Conservation (phyloP, 768 basidiomycete species). For the Lanmaoa rubissima region DNA sequence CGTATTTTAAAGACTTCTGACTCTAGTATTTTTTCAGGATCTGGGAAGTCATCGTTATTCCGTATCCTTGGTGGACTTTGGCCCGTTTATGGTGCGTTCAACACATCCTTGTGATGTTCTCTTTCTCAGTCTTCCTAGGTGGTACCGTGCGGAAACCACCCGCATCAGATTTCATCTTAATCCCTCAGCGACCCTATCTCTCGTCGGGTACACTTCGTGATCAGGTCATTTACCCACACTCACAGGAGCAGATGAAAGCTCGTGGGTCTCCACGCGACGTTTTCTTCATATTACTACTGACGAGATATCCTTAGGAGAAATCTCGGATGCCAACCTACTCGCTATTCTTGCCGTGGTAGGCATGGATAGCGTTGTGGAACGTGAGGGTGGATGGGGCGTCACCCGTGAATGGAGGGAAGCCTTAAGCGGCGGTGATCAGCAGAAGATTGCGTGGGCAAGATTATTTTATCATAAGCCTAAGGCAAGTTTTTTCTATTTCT, state of each 20-base stretch:
- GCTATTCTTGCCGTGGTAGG: conserved; percentile 73
- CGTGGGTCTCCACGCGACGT: conserved; percentile 44
- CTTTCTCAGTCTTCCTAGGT: conserved; percentile 29
- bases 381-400: conserved; percentile 95
- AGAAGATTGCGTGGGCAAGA: conserved; percentile 95
- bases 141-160: conserved; percentile 89
- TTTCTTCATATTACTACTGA: conserved; percentile 4
- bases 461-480: conserved; percentile 95
- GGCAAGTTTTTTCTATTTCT: conserved; percentile 39
- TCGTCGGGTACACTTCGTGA: conserved; percentile 91
- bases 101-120: background rate
- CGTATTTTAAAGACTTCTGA: background rate
- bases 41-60: conserved; percentile 90
- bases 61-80: conserved; percentile 96
- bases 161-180: conserved; percentile 85
- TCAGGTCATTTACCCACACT: conserved; percentile 95
- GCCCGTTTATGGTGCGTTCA: conserved; percentile 58
- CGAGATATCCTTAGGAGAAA: conserved; percentile 46
- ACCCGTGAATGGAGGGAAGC: conserved; percentile 93
- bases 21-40: conserved; percentile 43
- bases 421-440: conserved; percentile 93
- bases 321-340: conserved; percentile 74
- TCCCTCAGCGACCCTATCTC: conserved; percentile 96
- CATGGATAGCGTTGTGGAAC: conserved; percentile 82
- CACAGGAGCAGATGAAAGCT: conserved; percentile 71